A percentile compares a stretch with the other conserved stretches of the same genome.
phyloP scores from a whole-genome alignment of 2,329 filamentous ascomycete genomes.

The Seiridium cupressi region DNA sequence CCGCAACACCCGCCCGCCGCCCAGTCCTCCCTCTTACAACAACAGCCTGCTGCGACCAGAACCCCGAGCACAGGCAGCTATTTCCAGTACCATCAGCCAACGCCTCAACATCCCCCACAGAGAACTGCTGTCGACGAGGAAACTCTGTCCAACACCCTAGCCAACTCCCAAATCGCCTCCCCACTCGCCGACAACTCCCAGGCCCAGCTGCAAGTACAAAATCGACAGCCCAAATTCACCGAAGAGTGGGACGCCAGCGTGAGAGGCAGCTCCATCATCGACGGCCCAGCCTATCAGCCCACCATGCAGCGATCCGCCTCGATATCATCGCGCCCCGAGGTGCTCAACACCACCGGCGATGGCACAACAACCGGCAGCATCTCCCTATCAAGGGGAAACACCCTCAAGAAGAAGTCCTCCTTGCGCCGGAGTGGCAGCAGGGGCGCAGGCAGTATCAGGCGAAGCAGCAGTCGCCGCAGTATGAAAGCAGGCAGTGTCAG shows the following conservation, averaged over 20 bases:
- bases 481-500: slow-evolving; percentile 83
- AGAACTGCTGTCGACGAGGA: slow-evolving; percentile 26
- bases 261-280: slow-evolving; percentile 63
- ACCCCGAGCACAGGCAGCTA: slow-evolving; percentile 14
- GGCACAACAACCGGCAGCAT: slow-evolving; percentile 23
- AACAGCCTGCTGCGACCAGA: background rate
- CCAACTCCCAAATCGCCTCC: slow-evolving; percentile 31
- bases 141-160: slow-evolving; percentile 33
- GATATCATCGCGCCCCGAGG: slow-evolving; percentile 48
- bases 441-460: slow-evolving; percentile 66
- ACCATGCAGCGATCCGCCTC: slow-evolving; percentile 62
- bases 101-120: slow-evolving; percentile 16
- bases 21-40: background rate
- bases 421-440: slow-evolving; percentile 71
- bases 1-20: background rate
- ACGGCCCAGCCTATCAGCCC: slow-evolving; percentile 34
- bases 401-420: slow-evolving; percentile 85
- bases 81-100: slow-evolving; percentile 21
- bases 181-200: slow-evolving; percentile 20
- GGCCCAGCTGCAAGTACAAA: slow-evolving; percentile 2
- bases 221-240: slow-evolving; percentile 53
- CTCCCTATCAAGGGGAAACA: slow-evolving; percentile 56
- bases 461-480: slow-evolving; percentile 77
- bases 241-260: slow-evolving; percentile 72
- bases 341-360: slow-evolving; percentile 39